Percentiles rank a stretch among this genome's conserved stretches.
Evolutionary conservation across 177 flowering plant species (phyloP).

Genomic region (Vitis hybrid): DNA sequence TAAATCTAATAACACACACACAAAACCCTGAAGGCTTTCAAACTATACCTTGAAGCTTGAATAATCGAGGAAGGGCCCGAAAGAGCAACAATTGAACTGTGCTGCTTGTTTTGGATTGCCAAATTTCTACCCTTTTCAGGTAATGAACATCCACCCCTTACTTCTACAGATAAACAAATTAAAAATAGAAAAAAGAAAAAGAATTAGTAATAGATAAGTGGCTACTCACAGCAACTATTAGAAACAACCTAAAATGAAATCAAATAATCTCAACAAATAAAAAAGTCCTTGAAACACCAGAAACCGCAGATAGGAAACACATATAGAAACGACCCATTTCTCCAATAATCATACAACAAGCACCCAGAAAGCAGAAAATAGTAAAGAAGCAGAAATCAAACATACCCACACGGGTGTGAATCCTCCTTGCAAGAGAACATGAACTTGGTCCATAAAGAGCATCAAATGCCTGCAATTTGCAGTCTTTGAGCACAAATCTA

Average conservation of each 20-base stretch:
- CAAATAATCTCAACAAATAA: background rate
- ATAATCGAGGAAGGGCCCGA: constrained; percentile 16
- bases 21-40: background rate
- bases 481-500: constrained; percentile 45
- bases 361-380: constrained; percentile 1
- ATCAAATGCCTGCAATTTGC: constrained; percentile 21
- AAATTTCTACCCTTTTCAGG: constrained; percentile 26
- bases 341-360: constrained; percentile 5
- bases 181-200: background rate
- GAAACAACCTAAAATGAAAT: background rate
- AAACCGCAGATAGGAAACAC: background rate
- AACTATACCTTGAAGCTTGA: constrained; percentile 42
- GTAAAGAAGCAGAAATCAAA: constrained; percentile 1
- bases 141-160: constrained; percentile 20
- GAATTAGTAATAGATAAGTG: background rate
- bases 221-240: background rate
- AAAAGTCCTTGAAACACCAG: background rate
- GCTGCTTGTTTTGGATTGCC: constrained; percentile 24
- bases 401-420: constrained; percentile 43
- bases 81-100: constrained; percentile 25
- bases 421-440: constrained; percentile 19
- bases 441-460: constrained; percentile 23
- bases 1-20: background rate
- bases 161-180: constrained; percentile 22
- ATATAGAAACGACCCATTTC: background rate